These are phyloP conservation scores for Eucalyptus marginata DNA, from an alignment of 345 rosid species.

Conservation along the genomic window DNA sequence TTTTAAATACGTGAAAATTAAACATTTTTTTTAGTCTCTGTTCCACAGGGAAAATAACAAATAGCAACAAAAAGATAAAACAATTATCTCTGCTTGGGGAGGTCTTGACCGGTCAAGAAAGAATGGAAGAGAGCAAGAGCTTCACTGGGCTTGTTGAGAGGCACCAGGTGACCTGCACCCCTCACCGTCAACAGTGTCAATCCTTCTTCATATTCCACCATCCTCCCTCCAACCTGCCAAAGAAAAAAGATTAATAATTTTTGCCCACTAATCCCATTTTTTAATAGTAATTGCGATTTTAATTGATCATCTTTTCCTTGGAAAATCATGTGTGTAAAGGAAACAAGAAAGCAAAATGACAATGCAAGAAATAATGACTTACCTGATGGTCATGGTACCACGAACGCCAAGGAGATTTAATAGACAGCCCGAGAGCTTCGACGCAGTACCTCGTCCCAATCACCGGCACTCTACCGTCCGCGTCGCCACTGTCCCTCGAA, in stretches of 20 bases:
- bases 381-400: slow-evolving; percentile 56
- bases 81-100: not conserved
- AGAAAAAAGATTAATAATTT: not conserved
- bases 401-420: slow-evolving; percentile 37
- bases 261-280: not conserved
- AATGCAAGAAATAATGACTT: not conserved
- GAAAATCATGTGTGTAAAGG: not conserved
- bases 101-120: slow-evolving; percentile 11
- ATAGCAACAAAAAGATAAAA: not conserved
- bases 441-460: slow-evolving; percentile 35
- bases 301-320: not conserved
- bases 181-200: slow-evolving; percentile 42
- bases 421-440: slow-evolving; percentile 28
- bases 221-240: slow-evolving; percentile 52
- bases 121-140: slow-evolving; percentile 39
- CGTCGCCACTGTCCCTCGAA: slow-evolving; percentile 31
- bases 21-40: not conserved
- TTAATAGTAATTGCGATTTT: not conserved
- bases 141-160: slow-evolving; percentile 38
- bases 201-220: slow-evolving; percentile 33
- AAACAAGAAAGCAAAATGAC: not conserved
- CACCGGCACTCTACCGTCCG: slow-evolving; percentile 50
- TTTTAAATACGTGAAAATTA: not conserved
- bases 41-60: not conserved
- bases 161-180: slow-evolving; percentile 63